Base-by-base conservation (phyloP, 345 rosid species). In the Eucalyptus erythrocorys region DNA sequence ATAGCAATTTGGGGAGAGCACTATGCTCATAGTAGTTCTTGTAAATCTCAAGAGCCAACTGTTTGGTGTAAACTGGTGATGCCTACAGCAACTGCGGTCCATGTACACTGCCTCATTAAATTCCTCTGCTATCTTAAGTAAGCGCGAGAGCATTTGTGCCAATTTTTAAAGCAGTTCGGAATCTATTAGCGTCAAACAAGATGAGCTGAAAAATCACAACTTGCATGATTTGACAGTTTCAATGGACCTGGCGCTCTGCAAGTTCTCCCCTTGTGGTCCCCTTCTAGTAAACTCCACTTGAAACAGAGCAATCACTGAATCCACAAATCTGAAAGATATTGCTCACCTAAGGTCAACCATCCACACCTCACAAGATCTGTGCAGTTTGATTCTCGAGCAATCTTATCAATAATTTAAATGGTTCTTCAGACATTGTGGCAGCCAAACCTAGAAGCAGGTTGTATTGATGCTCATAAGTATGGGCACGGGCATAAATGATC, bases 191-290 rank as follows among this genome's bases (percentile, higher is more conserved):
- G 45, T 79, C 59, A 45, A 85, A 17, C 42, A n/a, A 51, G 57
- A 48, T 48, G 47, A 64, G n/a, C 22, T 48, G 9, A 10, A 32
- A 45, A 59, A 55, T 24, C 51, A 26, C 86, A 57, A 48, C 85
- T 45, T n/a, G 21, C 82, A 89, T 64, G 49, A 71, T 80, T 19
- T 64, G 89, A 87, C 51, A 48, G 86, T 27, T 27, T 24, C 45
- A 43, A 22, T 24, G 90, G 87, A 98, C 99, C 96, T 95, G 98
- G 48, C 96, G 97, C 51, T 98, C 99, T 68, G 95, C 99, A 66
- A 98, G 99, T 91, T 98, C 99, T 66, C 99, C 98, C 93, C 99
- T 95, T 85, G 98, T 98, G 14, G 98, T 66, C 99, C 98, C 93
- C 99, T 95, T 85, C 99, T 98, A 17, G 98, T 95, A 90, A 98